Percentiles rank a stretch among this genome's conserved stretches.
Conservation (phyloP, 2,329 filamentous ascomycete species). For the Cercospora zeina region DNA sequence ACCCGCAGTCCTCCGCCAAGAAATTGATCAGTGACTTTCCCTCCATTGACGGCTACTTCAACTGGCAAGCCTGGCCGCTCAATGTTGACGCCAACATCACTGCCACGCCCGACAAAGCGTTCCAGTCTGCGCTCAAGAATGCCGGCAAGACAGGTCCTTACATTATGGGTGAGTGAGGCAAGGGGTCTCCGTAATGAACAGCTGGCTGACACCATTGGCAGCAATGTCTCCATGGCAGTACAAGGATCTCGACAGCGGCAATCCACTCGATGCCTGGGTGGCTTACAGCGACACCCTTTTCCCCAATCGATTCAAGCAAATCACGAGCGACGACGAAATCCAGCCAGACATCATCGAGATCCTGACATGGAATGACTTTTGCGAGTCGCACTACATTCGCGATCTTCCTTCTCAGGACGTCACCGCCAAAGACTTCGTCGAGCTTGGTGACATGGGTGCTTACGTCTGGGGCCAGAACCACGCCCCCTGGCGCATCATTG, state of each 20-base stretch:
- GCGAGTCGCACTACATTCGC: conserved; percentile 45
- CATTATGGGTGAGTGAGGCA: conserved; percentile 42
- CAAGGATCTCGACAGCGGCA: conserved; percentile 44
- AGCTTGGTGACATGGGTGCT: conserved; percentile 38
- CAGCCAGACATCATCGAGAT: conserved; percentile 45
- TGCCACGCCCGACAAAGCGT: conserved; percentile 38
- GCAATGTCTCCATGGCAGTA: conserved; percentile 46
- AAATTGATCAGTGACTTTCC: conserved; percentile 39
- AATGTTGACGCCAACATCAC: conserved; percentile 39
- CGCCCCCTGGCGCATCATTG: conserved; percentile 44
- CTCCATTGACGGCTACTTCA: conserved; percentile 43
- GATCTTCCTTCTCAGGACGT: conserved; percentile 39
- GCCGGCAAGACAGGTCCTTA: conserved; percentile 42
- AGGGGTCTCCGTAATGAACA: conserved; percentile 29
- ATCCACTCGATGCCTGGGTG: conserved; percentile 41
- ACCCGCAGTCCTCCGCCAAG: conserved; percentile 31
- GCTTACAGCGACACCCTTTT: conserved; percentile 45
- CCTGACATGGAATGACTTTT: conserved; percentile 45
- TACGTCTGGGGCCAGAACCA: conserved; percentile 44
- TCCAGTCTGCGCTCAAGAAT: conserved; percentile 40
- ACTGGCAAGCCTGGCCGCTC: conserved; percentile 46
- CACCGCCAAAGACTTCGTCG: conserved; percentile 37
- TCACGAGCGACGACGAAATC: conserved; percentile 34
- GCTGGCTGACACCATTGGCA: conserved; percentile 33
- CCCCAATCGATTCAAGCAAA: conserved; percentile 37